Evolutionary conservation across 2,329 filamentous ascomycete genomes (phyloP).

Genomic region (Diaporthe australafricana): DNA sequence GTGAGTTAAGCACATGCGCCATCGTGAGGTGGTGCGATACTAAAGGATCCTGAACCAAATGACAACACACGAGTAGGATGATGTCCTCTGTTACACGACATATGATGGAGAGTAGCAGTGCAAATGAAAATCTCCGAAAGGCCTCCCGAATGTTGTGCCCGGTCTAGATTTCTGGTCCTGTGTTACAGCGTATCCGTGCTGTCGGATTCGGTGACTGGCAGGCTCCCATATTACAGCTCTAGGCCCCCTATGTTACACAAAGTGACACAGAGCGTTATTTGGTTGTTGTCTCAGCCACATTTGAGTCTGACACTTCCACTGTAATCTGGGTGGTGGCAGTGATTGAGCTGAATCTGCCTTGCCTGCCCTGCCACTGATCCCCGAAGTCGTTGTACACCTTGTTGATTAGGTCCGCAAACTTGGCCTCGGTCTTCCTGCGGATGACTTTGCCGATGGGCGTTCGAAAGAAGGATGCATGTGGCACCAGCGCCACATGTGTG

Average conservation of each 20-base stretch:
- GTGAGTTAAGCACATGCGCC: not conserved
- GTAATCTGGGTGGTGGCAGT: slow-evolving; percentile 30
- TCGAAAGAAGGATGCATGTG: slow-evolving; percentile 19
- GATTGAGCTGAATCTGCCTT: slow-evolving; percentile 27
- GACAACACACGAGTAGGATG: not conserved
- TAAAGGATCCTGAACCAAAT: not conserved
- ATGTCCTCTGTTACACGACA: not conserved
- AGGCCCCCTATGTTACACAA: not conserved
- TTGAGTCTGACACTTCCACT: slow-evolving; percentile 21
- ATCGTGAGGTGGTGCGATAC: not conserved
- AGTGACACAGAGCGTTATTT: not conserved
- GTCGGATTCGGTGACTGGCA: not conserved
- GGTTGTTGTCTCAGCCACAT: slow-evolving; percentile 21
- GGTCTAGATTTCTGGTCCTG: not conserved
- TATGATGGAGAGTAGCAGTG: not conserved
- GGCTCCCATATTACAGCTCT: not conserved
- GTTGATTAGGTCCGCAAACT: slow-evolving; percentile 13
- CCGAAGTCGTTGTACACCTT: slow-evolving; percentile 20
- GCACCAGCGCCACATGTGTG: slow-evolving; percentile 29
- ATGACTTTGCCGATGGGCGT: slow-evolving; percentile 31
- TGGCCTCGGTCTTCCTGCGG: slow-evolving; percentile 32
- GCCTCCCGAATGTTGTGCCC: not conserved
- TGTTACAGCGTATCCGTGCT: not conserved
- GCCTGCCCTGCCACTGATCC: slow-evolving; percentile 30
- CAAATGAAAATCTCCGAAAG: not conserved